Base-by-base conservation (phyloP, 164 flowering plant species). In the Tetrastigma voinierianum region DNA sequence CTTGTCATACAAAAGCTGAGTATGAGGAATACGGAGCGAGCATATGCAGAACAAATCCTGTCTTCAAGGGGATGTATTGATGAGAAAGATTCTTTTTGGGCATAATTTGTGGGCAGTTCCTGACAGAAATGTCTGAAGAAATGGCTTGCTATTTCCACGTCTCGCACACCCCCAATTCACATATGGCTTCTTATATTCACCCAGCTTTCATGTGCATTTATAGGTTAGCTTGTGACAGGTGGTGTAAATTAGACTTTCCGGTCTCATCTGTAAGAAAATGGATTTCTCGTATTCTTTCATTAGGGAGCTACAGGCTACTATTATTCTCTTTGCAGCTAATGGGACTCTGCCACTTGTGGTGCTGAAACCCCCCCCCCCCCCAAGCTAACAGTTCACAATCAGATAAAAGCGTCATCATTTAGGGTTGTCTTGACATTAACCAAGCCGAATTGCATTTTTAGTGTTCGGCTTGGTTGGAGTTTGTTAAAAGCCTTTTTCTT, bases 21-120 rank as follows among this genome's bases (percentile, higher is more conserved):
- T 96, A 96, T 21, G 99, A 96, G 74, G 99, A 96, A 78, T 80
- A 86, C 59, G 99, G 99, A 57, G 98, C 98, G 48, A 96, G 96
- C 78, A 88, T 96, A 70, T 96, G 99, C 75, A 89, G 99, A 0
- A 86, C 97, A 45, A 96, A 92, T 78, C 98, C 98, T 58, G 91
- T 96, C 65, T 96, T 90, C 81, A 93, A 89, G 82, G 97, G 97
- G 53, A 93, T 91, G 97, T 91, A 86, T 73, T 91, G 65, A 81
- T 48, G 63, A 43, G 54, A 76, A 76, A 61, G 40, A 65, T 20
- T 56, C 66, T 64, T 49, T 49, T 55, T 66, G 21, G 16, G 46
- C 70, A 62, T 54, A 63, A 51, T 25, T 45, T 64, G 45, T 2
- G 20, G 60, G 58, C 46, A 44, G 49, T 52, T 43, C 10, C 49